phyloP scores from a whole-genome alignment of 441 rosid genomes.

The Arabidopsis hybrid region DNA sequence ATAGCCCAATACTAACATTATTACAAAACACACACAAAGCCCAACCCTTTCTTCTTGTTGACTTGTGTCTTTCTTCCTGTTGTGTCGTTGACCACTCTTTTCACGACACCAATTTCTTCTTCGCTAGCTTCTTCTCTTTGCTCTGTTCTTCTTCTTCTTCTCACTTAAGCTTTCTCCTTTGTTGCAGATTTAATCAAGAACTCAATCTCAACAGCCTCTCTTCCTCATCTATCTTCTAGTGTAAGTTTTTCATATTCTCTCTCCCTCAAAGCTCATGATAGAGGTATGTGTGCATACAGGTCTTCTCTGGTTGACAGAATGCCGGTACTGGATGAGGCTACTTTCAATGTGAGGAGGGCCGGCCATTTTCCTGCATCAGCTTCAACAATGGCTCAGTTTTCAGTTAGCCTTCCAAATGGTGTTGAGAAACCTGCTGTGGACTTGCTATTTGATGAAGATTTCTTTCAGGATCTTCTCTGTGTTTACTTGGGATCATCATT shows the following conservation, averaged over 20 bases:
- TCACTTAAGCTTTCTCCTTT: no score
- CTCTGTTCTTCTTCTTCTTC: no score
- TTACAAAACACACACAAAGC: no score
- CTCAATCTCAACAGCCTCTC: no score
- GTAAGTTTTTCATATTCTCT: conserved; percentile 15
- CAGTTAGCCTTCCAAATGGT: conserved; percentile 91
- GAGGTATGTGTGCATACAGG: conserved; percentile 59
- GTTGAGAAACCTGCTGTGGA: conserved; percentile 75
- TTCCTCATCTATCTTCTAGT: conserved; percentile 29
- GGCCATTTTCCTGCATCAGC: conserved; percentile 73
- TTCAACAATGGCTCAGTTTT: conserved; percentile 62
- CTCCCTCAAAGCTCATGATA: conserved; percentile 31
- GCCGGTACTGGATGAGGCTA: conserved; percentile 98
- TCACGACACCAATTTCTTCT: no score
- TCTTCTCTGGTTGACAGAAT: conserved; percentile 95
- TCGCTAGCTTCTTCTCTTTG: no score
- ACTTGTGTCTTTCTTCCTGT: no score
- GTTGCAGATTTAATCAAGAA: no score
- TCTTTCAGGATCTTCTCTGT: conserved; percentile 92
- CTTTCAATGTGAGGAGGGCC: conserved; percentile 88
- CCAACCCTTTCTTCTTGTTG: no score
- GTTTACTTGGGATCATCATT: conserved; percentile 67
- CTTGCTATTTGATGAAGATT: conserved; percentile 88
- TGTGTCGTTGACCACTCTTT: no score
- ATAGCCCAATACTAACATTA: no score